phyloP scores from a whole-genome alignment of 2,329 filamentous ascomycete species.

The Colletotrichum graminicola region DNA sequence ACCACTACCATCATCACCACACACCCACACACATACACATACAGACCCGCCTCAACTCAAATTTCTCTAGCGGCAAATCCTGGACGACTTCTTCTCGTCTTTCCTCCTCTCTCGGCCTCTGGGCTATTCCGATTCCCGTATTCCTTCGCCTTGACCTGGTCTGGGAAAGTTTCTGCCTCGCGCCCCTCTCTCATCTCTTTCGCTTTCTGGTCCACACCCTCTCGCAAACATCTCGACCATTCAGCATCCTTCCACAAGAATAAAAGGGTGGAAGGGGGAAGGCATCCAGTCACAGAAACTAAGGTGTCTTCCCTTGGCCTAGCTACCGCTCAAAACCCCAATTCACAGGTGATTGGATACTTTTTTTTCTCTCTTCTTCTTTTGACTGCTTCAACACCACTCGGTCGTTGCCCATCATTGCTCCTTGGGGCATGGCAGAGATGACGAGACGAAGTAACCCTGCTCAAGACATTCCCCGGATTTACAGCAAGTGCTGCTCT shows the following conservation, averaged over 20 bases:
- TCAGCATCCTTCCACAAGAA: constrained; percentile 18
- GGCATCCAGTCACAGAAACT: background rate
- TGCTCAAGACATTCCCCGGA: background rate
- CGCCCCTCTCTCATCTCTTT: constrained; percentile 19
- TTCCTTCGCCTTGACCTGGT: background rate
- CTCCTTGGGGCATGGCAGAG: background rate
- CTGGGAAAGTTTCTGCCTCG: background rate
- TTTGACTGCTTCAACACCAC: background rate
- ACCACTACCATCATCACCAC: background rate
- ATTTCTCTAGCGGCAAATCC: constrained; percentile 13
- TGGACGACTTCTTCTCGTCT: constrained; percentile 20
- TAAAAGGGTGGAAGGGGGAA: background rate
- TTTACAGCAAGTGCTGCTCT: constrained; percentile 11
- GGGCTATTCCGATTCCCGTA: constrained; percentile 1
- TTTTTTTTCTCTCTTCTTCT: background rate
- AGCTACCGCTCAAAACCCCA: background rate
- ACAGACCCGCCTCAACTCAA: background rate
- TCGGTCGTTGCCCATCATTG: background rate
- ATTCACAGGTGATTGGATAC: constrained; percentile 7
- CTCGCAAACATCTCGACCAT: constrained; percentile 8
- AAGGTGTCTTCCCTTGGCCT: background rate
- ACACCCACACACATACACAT: background rate
- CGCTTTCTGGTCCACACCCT: constrained; percentile 32
- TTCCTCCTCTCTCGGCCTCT: background rate
- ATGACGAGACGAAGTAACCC: background rate